phyloP scores from a whole-genome alignment of 2,329 filamentous ascomycete genomes.

The Phialophora chinensis region DNA sequence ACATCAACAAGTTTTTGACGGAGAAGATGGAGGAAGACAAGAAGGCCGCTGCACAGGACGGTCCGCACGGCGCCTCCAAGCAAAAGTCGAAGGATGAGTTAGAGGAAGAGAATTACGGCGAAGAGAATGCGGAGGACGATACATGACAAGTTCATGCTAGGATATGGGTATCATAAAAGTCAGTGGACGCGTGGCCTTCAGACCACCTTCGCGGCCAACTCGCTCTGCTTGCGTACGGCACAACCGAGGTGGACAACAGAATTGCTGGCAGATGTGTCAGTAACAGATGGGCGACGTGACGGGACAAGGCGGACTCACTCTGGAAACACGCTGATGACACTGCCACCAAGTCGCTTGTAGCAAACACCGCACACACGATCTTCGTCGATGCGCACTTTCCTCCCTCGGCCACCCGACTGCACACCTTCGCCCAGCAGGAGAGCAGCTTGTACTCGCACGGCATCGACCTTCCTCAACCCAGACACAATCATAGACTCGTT shows the following conservation, averaged over 20 bases:
- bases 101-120: conserved; percentile 74
- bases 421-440: conserved; percentile 74
- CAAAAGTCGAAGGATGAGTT: conserved; percentile 65
- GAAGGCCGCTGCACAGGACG: conserved; percentile 35
- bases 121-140: conserved; percentile 65
- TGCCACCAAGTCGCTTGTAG: conserved; percentile 88
- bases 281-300: neutral
- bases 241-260: conserved; percentile 82
- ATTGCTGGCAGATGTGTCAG: conserved; percentile 46
- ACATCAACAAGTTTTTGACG: conserved; percentile 66
- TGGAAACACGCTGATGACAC: conserved; percentile 86
- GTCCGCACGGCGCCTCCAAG: conserved; percentile 44
- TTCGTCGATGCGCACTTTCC: conserved; percentile 80
- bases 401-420: conserved; percentile 59
- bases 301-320: conserved; percentile 63
- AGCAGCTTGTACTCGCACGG: conserved; percentile 75
- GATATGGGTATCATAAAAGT: conserved; percentile 38
- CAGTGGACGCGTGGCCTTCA: conserved; percentile 1
- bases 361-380: conserved; percentile 91
- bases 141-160: conserved; percentile 12
- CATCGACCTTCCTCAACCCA: conserved; percentile 76
- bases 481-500: conserved; percentile 81
- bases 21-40: conserved; percentile 68
- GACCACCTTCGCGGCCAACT: conserved; percentile 35
- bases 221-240: conserved; percentile 55